Conservation (phyloP, 805 yeast species). For the Candida schatavii region DNA sequence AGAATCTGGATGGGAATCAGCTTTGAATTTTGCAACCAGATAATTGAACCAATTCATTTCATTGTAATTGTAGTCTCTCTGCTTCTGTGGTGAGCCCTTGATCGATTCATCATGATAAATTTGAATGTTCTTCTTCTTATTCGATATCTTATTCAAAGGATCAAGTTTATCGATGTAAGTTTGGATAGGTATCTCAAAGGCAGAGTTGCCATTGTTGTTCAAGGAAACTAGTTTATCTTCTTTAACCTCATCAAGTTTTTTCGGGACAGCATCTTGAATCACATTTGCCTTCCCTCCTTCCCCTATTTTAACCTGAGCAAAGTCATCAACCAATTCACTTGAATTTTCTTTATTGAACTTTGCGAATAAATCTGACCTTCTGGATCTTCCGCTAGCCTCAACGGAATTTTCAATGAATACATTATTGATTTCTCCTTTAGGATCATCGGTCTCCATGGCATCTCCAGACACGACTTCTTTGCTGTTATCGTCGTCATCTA, state of each 20-base stretch:
- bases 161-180: slow-evolving; percentile 38
- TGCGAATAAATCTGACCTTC: slow-evolving; percentile 7
- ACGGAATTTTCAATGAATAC: slow-evolving; percentile 1
- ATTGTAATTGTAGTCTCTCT: slow-evolving; percentile 27
- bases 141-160: slow-evolving; percentile 37
- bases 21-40: slow-evolving; percentile 25
- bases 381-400: neutral
- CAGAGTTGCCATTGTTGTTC: neutral
- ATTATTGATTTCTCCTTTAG: slow-evolving; percentile 4
- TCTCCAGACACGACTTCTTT: slow-evolving; percentile 4
- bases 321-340: slow-evolving; percentile 22
- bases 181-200: slow-evolving; percentile 23
- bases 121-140: slow-evolving; percentile 30
- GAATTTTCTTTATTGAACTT: slow-evolving; percentile 14
- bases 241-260: neutral
- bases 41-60: slow-evolving; percentile 40
- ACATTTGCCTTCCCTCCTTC: slow-evolving; percentile 16
- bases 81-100: slow-evolving; percentile 36
- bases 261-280: too few relatives aligned
- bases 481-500: slow-evolving; percentile 31
- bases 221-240: neutral
- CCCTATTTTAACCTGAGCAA: slow-evolving; percentile 29
- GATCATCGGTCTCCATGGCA: slow-evolving; percentile 5
- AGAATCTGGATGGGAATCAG: slow-evolving; percentile 1
- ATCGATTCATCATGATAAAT: slow-evolving; percentile 36